These are phyloP conservation scores for Alternaria solani DNA, from an alignment of 2,329 filamentous ascomycete genomes.

Conservation along the genomic window DNA sequence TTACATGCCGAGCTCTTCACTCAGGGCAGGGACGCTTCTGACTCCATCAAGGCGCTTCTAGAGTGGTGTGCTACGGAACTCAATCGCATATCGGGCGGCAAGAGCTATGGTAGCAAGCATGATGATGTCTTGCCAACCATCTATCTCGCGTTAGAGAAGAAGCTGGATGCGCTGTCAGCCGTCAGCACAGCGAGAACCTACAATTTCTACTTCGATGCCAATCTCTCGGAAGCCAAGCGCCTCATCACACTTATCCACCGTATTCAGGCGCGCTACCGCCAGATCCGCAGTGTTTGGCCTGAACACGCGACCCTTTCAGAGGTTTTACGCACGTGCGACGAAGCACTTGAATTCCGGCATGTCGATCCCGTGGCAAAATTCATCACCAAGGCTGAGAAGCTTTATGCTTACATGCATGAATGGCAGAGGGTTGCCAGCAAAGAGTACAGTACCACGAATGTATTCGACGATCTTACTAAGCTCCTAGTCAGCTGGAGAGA, in stretches of 20 bases:
- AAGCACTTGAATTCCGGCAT: constrained; percentile 77
- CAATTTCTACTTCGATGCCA: constrained; percentile 90
- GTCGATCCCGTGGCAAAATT: constrained; percentile 86
- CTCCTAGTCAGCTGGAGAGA: constrained; percentile 89
- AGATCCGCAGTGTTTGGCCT: constrained; percentile 70
- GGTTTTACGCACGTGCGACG: constrained; percentile 76
- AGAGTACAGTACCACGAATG: constrained; percentile 71
- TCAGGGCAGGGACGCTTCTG: constrained; percentile 23
- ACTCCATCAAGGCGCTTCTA: constrained; percentile 38
- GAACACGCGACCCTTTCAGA: constrained; percentile 83
- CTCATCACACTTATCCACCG: constrained; percentile 74
- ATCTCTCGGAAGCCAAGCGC: constrained; percentile 77
- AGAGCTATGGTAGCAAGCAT: constrained; percentile 33
- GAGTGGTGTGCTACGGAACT: constrained; percentile 43
- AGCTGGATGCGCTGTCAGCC: constrained; percentile 54
- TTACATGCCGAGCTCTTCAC: constrained; percentile 47
- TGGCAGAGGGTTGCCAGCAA: constrained; percentile 95
- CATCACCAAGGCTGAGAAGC: constrained; percentile 84
- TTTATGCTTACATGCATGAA: constrained; percentile 85
- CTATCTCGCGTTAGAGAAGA: constrained; percentile 70
- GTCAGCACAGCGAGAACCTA: constrained; percentile 58
- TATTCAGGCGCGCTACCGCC: constrained; percentile 74
- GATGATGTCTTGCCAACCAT: constrained; percentile 70
- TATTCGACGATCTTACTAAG: constrained; percentile 81
- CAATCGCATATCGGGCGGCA: constrained; percentile 36